Percentiles rank a stretch among this genome's conserved stretches.
phyloP scores from a whole-genome alignment of 1,284 basidiomycete species.

The Fistulinella staudtii region DNA sequence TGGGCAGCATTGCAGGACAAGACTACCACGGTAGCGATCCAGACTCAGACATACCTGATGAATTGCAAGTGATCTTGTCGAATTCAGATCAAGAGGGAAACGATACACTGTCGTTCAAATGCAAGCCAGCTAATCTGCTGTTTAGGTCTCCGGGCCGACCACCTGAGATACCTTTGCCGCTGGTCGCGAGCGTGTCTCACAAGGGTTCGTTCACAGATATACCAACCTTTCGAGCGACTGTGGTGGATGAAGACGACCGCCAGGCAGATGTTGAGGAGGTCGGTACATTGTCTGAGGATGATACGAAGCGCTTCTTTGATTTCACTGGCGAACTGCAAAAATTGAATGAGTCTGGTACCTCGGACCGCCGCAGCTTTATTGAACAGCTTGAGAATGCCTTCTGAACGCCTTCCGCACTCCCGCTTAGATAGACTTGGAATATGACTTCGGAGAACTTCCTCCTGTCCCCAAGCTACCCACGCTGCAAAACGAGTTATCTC shows the following conservation, averaged over 20 bases:
- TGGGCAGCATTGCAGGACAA: conserved; percentile 40
- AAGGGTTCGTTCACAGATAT: conserved; percentile 15
- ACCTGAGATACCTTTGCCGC: conserved; percentile 40
- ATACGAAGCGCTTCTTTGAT: conserved; percentile 79
- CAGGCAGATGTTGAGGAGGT: conserved; percentile 47
- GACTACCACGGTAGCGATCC: conserved; percentile 53
- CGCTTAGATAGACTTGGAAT: conserved; percentile 55
- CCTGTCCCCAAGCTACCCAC: conserved; percentile 32
- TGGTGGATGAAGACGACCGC: conserved; percentile 45
- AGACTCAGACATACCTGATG: conserved; percentile 73
- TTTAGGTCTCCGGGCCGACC: conserved; percentile 42
- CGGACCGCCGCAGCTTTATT: conserved; percentile 72
- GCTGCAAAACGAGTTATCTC: conserved; percentile 26
- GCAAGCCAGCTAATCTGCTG: conserved; percentile 4
- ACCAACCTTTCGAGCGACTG: conserved; percentile 44
- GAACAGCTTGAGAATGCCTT: conserved; percentile 79
- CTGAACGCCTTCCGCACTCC: conserved; percentile 74
- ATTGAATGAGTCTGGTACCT: conserved; percentile 65
- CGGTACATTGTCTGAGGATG: conserved; percentile 43
- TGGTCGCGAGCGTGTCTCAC: conserved; percentile 14
- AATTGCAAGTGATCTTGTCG: conserved; percentile 62
- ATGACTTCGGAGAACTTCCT: conserved; percentile 47
- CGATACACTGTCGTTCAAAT: conserved; percentile 42
- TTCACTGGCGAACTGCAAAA: conserved; percentile 77
- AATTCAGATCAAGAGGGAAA: conserved; percentile 42